Evolutionary conservation across 2,329 filamentous ascomycete genomes (phyloP).

Genomic region (Cercospora nicotianae): DNA sequence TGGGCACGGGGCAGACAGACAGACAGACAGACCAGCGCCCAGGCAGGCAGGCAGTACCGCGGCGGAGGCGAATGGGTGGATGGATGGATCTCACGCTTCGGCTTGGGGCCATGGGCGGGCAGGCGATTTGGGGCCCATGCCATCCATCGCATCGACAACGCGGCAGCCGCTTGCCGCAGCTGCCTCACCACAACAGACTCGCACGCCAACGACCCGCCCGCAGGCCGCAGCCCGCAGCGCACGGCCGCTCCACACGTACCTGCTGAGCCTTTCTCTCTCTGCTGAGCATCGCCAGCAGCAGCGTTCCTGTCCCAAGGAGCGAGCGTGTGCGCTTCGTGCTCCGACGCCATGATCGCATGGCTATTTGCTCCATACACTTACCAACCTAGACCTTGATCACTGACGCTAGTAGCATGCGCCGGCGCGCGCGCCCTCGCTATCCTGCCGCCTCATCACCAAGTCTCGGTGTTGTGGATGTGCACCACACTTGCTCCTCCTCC

Average conservation of each 20-base stretch:
- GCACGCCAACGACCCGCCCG: slow-evolving; percentile 1
- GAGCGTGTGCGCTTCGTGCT: slow-evolving; percentile 22
- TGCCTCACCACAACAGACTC: not conserved
- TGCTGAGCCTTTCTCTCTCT: slow-evolving; percentile 2
- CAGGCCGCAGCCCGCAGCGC: not conserved
- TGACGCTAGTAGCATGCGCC: slow-evolving; percentile 27
- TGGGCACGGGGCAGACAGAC: not conserved
- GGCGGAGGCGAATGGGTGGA: not conserved
- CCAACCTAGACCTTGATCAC: slow-evolving; percentile 28
- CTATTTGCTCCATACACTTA: slow-evolving; percentile 25
- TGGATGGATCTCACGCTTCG: not conserved
- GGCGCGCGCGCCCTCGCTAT: slow-evolving; percentile 19
- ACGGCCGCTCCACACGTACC: slow-evolving; percentile 4
- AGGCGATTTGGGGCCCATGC: slow-evolving; percentile 1
- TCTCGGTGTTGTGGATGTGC: slow-evolving; percentile 6
- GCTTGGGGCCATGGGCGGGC: not conserved
- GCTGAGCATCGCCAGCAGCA: slow-evolving; percentile 4
- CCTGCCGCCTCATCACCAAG: slow-evolving; percentile 19
- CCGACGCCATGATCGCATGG: slow-evolving; percentile 29
- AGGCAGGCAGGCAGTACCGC: not conserved
- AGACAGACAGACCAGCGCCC: not conserved
- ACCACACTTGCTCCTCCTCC: slow-evolving; percentile 1
- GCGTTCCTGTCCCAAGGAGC: slow-evolving; percentile 6
- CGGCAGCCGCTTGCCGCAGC: not conserved
- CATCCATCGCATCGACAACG: not conserved